Conservation (phyloP, 805 yeast genomes). For the Saturnispora quitensis region DNA sequence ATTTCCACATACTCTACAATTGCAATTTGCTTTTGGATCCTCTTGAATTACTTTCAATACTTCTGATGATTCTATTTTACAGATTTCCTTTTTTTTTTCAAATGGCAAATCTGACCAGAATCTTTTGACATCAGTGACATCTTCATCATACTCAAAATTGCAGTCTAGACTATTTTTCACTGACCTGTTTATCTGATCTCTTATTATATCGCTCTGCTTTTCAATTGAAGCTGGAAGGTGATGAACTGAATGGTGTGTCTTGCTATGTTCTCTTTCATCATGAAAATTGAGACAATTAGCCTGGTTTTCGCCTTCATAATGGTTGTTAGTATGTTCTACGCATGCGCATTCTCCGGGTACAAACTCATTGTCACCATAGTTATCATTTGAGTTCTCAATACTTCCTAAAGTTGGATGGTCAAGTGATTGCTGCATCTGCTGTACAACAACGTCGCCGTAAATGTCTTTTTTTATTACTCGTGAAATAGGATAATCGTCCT, state of each 20-base stretch:
- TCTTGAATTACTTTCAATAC: constrained; percentile 56
- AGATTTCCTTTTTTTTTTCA: constrained; percentile 51
- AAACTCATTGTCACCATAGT: background rate
- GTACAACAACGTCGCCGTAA: constrained; percentile 72
- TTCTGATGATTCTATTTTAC: constrained; percentile 59
- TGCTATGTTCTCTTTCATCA: constrained; percentile 11
- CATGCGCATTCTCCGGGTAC: background rate
- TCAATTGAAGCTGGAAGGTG: constrained; percentile 8
- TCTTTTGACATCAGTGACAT: constrained; percentile 39
- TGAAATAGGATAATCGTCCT: constrained; percentile 61
- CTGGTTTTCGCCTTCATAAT: constrained; percentile 3
- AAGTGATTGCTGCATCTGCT: constrained; percentile 31
- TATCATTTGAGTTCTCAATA: background rate
- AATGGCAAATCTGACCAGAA: constrained; percentile 62
- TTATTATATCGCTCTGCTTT: constrained; percentile 16
- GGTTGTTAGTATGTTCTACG: background rate
- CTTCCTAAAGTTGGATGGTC: background rate
- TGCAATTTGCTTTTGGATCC: constrained; percentile 50
- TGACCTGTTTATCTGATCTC: constrained; percentile 16
- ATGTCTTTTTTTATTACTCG: constrained; percentile 56
- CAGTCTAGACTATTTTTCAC: constrained; percentile 20
- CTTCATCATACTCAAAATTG: constrained; percentile 37
- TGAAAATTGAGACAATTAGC: constrained; percentile 11
- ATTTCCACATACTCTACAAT: constrained; percentile 72
- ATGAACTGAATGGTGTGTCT: constrained; percentile 4